These are phyloP conservation scores for Podospora pseudopauciseta DNA, from an alignment of 495 filamentous ascomycete genomes.

Conservation along the genomic window DNA sequence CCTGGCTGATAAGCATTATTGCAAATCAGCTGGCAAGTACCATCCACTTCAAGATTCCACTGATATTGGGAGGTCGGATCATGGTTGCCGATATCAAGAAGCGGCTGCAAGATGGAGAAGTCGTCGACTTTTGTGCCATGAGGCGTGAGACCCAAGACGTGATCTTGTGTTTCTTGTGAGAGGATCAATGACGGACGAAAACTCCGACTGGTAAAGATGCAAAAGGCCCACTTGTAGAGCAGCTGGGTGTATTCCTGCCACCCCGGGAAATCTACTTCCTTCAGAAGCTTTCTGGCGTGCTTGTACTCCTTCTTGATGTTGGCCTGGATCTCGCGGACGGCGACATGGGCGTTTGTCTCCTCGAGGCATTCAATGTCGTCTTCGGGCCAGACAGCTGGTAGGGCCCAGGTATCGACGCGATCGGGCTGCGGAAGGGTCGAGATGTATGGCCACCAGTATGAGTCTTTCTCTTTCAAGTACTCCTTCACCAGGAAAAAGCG, in stretches of 20 bases:
- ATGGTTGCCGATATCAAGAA: conserved; percentile 55
- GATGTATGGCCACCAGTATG: conserved; percentile 52
- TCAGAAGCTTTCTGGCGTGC: conserved; percentile 38
- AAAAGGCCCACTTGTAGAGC: conserved; percentile 54
- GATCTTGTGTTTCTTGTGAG: conserved; percentile 15
- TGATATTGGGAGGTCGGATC: conserved; percentile 38
- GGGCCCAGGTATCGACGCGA: conserved; percentile 35
- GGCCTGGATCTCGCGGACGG: conserved; percentile 43
- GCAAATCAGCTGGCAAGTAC: conserved; percentile 32
- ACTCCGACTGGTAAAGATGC: conserved; percentile 53
- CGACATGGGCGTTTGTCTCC: conserved; percentile 48
- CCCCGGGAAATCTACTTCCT: conserved; percentile 29
- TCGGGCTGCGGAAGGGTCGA: conserved; percentile 48
- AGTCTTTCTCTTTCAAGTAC: conserved; percentile 44
- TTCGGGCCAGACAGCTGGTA: conserved; percentile 45
- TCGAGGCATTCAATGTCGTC: conserved; percentile 45
- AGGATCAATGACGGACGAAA: conserved; percentile 48
- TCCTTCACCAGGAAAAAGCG: conserved; percentile 48
- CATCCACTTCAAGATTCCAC: conserved; percentile 38
- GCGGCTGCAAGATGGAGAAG: conserved; percentile 50
- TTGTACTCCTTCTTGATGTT: conserved; percentile 44
- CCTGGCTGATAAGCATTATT: conserved; percentile 30
- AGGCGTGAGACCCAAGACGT: conserved; percentile 16
- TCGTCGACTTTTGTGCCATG: conserved; percentile 38
- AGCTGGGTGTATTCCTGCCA: conserved; percentile 36